Base-by-base conservation (phyloP, 2,329 filamentous ascomycete genomes). In the Sporothrix brunneoviolacea region DNA sequence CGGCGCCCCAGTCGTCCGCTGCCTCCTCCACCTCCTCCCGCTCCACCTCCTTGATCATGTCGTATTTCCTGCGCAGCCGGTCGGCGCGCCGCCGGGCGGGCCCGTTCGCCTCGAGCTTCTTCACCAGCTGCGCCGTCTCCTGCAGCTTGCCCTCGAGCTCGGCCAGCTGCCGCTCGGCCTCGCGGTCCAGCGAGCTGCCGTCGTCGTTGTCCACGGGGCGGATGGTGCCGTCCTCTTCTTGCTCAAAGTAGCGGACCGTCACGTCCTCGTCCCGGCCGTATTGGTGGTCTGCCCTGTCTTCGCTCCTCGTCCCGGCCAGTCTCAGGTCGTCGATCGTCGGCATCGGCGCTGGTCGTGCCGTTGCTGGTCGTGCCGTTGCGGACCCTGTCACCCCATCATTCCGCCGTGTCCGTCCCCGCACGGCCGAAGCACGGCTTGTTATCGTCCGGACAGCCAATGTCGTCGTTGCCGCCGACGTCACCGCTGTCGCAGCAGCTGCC, bases 211-310 rank as follows among this genome's bases (percentile, higher is more conserved):
- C 55, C 16, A 77, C 61, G 55, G 68, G 66, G 15, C 61, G 67
- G 12, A 73, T 57, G 8, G 59, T 57, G 27, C 69, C 69, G 28
- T 62, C 56, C 3, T 65, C 64, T 13, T 67, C 66, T 58, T 77
- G 70, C 49, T 79, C 73, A 54, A 75, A 79, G 58, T 69, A 77
- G 8, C 69, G 67, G 10, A 77, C 66, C 3, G 64, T 55, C 7
- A 60, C 39, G 50, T 51, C 42, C 13, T 59, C 56, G 45, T 53
- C 42, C 27, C 47, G 36, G 32, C 36, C 38, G 13, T 24, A 47
- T 27, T 33, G 4, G 28, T 24, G n/a, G n/a, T n/a, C n/a, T n/a
- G n/a, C n/a, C n/a, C n/a, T n/a, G n/a, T n/a, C n/a, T n/a, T n/a
- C n/a, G n/a, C n/a, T n/a, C n/a, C n/a, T n/a, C n/a, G n/a, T 37